Percentiles rank a stretch among this genome's conserved stretches.
Conservation (phyloP, 148 eudicot genomes). For the Oxyria digyna region DNA sequence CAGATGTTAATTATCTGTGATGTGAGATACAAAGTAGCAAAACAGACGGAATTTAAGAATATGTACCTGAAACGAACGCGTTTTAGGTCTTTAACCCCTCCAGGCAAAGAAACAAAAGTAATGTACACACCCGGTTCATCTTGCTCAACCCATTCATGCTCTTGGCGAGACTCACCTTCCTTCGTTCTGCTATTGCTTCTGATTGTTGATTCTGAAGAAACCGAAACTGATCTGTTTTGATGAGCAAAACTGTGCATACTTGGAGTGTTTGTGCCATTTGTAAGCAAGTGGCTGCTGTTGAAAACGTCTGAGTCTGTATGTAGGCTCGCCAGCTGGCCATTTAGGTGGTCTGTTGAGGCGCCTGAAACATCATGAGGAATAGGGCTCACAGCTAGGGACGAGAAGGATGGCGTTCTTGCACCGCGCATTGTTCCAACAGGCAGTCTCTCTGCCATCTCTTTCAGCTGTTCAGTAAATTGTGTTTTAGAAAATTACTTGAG, state of each 20-base stretch:
- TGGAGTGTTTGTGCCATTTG: conserved; percentile 51
- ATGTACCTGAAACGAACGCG: conserved; percentile 93
- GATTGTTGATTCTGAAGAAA: conserved; percentile 33
- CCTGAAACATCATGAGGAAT: conserved; percentile 36
- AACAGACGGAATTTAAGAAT: conserved; percentile 4
- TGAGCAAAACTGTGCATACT: conserved; percentile 35
- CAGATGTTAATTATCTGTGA: background rate
- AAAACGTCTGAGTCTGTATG: conserved; percentile 50
- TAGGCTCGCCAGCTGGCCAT: conserved; percentile 29
- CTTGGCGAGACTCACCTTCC: conserved; percentile 56
- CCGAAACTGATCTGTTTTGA: conserved; percentile 37
- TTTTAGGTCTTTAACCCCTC: conserved; percentile 83
- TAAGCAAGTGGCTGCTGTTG: conserved; percentile 30
- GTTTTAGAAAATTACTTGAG: background rate
- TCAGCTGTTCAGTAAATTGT: conserved; percentile 23
- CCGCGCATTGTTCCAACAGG: conserved; percentile 84
- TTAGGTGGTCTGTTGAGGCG: conserved; percentile 36
- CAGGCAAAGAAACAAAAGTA: conserved; percentile 79
- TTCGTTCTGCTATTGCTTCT: conserved; percentile 51
- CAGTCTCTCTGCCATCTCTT: conserved; percentile 95
- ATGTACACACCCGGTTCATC: conserved; percentile 96
- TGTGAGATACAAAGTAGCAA: background rate
- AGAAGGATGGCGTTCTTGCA: conserved; percentile 44
- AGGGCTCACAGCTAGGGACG: conserved; percentile 32
- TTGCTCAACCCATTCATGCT: conserved; percentile 94